Conservation (phyloP, 1,284 basidiomycete genomes). For the Naganishia cerealis region DNA sequence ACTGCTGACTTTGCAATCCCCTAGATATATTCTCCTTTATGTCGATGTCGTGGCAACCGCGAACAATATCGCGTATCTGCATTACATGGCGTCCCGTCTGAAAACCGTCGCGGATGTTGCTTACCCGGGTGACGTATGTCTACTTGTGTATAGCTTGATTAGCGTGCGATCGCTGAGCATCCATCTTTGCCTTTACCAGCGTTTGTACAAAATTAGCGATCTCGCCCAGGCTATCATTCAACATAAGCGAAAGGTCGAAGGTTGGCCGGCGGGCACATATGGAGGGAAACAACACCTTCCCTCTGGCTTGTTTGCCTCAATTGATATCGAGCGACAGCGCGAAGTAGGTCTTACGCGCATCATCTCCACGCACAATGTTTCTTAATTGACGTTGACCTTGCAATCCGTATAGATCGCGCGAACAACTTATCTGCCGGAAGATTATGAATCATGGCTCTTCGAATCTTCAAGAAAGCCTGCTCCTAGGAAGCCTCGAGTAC, state of each 20-base stretch:
- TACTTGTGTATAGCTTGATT: background rate
- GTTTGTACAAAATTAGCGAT: constrained; percentile 84
- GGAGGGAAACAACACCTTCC: constrained; percentile 79
- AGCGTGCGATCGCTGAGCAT: background rate
- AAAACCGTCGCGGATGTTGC: constrained; percentile 79
- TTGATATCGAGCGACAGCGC: constrained; percentile 15
- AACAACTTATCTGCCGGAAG: constrained; percentile 43
- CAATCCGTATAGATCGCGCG: constrained; percentile 33
- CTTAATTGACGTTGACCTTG: background rate
- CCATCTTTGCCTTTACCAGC: constrained; percentile 57
- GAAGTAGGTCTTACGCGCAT: constrained; percentile 1
- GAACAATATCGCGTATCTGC: constrained; percentile 80
- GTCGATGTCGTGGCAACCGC: constrained; percentile 70
- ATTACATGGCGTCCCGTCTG: constrained; percentile 74
- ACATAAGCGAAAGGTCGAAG: constrained; percentile 63
- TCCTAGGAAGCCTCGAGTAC: constrained; percentile 4
- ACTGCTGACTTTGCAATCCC: background rate
- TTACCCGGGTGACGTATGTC: constrained; percentile 27
- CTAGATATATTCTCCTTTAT: constrained; percentile 85
- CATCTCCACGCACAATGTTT: background rate
- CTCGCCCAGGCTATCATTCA: constrained; percentile 84
- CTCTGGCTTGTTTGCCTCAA: constrained; percentile 65
- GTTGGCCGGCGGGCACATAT: constrained; percentile 76
- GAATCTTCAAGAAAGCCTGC: constrained; percentile 21
- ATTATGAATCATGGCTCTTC: constrained; percentile 30